Evolutionary conservation across 2,329 filamentous ascomycete genomes (phyloP).

Genomic region (Fusarium subglutinans): DNA sequence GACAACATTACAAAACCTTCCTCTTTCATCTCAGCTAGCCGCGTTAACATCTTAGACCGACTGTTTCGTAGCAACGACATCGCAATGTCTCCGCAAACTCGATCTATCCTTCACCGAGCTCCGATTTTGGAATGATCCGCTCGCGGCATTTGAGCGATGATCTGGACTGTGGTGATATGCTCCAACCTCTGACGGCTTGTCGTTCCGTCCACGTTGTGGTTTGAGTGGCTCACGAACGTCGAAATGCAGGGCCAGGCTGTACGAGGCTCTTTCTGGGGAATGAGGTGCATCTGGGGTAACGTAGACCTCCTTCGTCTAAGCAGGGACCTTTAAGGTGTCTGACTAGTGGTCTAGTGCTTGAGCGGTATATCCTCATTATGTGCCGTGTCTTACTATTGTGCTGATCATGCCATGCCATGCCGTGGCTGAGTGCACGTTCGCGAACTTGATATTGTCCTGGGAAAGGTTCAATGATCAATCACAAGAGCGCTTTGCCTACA

Average conservation of each 20-base stretch:
- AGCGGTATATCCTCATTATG: not conserved
- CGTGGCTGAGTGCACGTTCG: not conserved
- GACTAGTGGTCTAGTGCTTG: slow-evolving; percentile 12
- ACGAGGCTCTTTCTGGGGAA: slow-evolving; percentile 27
- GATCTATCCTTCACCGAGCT: slow-evolving; percentile 25
- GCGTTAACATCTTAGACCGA: slow-evolving; percentile 16
- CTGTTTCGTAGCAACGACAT: slow-evolving; percentile 14
- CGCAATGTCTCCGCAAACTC: slow-evolving; percentile 8
- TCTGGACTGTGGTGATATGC: not conserved
- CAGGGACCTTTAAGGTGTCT: slow-evolving; percentile 13
- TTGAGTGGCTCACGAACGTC: slow-evolving; percentile 38
- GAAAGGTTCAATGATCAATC: not conserved
- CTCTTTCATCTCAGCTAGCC: slow-evolving; percentile 17
- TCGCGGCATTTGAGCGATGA: slow-evolving; percentile 12
- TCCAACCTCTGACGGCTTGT: slow-evolving; percentile 32
- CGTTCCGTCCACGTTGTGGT: slow-evolving; percentile 37
- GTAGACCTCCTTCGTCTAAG: slow-evolving; percentile 8
- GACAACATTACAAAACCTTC: slow-evolving; percentile 2
- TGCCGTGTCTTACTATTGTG: not conserved
- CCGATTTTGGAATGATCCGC: slow-evolving; percentile 23
- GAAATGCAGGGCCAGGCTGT: slow-evolving; percentile 4
- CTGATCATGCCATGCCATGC: not conserved
- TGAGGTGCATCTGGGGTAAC: slow-evolving; percentile 38
- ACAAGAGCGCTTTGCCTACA: not conserved
- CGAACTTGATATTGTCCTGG: not conserved